phyloP scores from a whole-genome alignment of 768 basidiomycete species.

The Suillus cothurnatus region DNA sequence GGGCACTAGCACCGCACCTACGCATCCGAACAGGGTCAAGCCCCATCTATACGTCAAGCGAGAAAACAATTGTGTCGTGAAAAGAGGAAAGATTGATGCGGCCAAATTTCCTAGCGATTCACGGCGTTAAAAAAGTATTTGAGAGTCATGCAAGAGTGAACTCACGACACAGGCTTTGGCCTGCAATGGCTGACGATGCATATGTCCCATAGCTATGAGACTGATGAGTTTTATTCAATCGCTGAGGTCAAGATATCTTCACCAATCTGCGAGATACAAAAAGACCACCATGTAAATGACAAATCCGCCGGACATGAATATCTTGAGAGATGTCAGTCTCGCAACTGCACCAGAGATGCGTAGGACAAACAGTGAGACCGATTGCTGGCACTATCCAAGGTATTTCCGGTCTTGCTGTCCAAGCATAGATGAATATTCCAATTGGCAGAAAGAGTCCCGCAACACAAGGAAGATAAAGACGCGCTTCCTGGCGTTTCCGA shows the following conservation, averaged over 20 bases:
- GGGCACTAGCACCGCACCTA: conserved; percentile 52
- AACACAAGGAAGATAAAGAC: conserved; percentile 54
- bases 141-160: neutral
- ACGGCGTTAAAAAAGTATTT: neutral
- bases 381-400: conserved; percentile 51
- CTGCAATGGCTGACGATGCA: conserved; percentile 64
- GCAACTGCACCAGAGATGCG: neutral
- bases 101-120: conserved; percentile 42
- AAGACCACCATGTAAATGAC: conserved; percentile 55
- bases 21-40: conserved; percentile 49
- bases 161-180: conserved; percentile 55
- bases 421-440: conserved; percentile 70
- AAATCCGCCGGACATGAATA: conserved; percentile 50
- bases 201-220: conserved; percentile 48
- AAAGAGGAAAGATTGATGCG: conserved; percentile 56
- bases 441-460: conserved; percentile 52
- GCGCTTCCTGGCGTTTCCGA: conserved; percentile 48
- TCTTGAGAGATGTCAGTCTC: conserved; percentile 21
- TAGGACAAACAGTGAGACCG: conserved; percentile 10
- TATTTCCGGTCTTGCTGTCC: conserved; percentile 54
- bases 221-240: conserved; percentile 1
- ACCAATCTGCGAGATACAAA: conserved; percentile 61
- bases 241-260: conserved; percentile 14
- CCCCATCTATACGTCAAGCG: conserved; percentile 56
- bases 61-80: conserved; percentile 57